Evolutionary conservation across 495 filamentous ascomycete species (phyloP), one percentile per base, ranked within the genome.

Genomic region (Hypoxylon fuscum): DNA sequence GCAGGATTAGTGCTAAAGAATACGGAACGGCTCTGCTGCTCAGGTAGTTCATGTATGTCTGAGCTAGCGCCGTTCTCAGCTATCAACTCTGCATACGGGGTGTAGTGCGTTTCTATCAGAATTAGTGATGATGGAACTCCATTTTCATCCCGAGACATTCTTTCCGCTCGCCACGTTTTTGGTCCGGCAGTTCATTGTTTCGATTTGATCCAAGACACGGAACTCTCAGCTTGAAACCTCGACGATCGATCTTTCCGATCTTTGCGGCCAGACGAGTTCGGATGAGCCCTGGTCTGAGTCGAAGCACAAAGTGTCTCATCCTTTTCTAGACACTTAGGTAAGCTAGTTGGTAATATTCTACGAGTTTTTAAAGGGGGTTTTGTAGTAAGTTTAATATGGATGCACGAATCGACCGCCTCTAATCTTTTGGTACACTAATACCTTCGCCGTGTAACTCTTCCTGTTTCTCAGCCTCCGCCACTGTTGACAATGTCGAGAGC

Each of bases 181-280:
- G 14, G 25, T 23, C 47, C 52, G 56, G 51, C 56, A 66, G 10
- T 58, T 54, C 38, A 45, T 48, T 32, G 52, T 58, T 66, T 62
- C 47, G 52, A 34, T 20, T 47, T 55, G 17, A 15, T 46, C 41
- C 18, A 59, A 35, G 45, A 44, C 23, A 27, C 38, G 46, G 37
- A 35, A 48, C 44, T 49, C 6, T 22, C 15, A 32, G 41, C 18
- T 52, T 58, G 63, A 66, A 61, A 66, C 63, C 27, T 41, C 38
- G 37, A 37, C 25, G 35, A 52, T 32, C 35, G 43, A 59, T 64
- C 23, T 43, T 53, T 32, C 51, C 52, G 63, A 61, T 48, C 37
- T 48, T 58, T 55, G 22, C 29, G 17, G 29, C 49, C 18, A 42
- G 35, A 4, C 23, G 21, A 22, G 48, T 62, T 62, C 63, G 63